Evolutionary conservation across 2,329 filamentous ascomycete genomes (phyloP).

Genomic region (Fusarium subtropicale): DNA sequence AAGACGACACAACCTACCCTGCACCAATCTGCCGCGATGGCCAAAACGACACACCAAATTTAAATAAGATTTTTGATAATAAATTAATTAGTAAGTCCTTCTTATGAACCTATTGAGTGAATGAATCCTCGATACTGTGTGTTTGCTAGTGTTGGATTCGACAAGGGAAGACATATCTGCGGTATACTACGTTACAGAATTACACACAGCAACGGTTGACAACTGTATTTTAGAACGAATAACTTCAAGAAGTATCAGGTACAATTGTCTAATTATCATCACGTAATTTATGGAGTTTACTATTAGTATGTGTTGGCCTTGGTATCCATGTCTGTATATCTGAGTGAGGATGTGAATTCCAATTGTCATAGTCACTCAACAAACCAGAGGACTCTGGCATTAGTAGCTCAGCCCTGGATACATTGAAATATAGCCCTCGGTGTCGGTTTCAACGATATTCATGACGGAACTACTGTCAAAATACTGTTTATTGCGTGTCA

Average conservation of each 20-base stretch:
- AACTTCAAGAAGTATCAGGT: background rate
- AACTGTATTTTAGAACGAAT: background rate
- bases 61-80: background rate
- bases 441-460: background rate
- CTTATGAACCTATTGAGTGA: too few species aligned
- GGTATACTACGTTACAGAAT: background rate
- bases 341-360: too few species aligned
- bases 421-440: too few species aligned
- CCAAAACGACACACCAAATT: background rate
- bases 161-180: background rate
- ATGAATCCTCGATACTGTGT: background rate
- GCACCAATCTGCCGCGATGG: background rate
- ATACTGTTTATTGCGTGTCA: background rate
- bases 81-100: too few species aligned
- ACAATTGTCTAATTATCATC: background rate
- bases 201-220: background rate
- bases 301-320: background rate
- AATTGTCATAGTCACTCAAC: too few species aligned
- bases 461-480: background rate
- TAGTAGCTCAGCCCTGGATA: background rate
- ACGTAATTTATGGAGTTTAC: background rate
- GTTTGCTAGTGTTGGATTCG: background rate
- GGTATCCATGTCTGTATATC: background rate
- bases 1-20: constrained; percentile 13
- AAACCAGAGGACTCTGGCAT: background rate